These are phyloP conservation scores for Beta lomatogona DNA, from an alignment of 179 eudicot species.

Conservation along the genomic window DNA sequence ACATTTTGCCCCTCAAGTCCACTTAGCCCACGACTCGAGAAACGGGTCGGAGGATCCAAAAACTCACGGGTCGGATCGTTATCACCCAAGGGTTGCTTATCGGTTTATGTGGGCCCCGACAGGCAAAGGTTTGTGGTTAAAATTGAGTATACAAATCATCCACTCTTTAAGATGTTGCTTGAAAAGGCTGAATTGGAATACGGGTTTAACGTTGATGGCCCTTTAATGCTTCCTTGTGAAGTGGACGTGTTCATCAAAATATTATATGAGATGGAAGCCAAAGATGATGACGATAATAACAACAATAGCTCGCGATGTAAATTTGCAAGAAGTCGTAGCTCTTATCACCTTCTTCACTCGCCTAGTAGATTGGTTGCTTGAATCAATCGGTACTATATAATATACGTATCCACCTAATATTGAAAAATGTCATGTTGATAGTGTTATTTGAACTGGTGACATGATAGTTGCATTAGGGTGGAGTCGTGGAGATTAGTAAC, in stretches of 20 bases:
- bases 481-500: no score
- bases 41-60: constrained; percentile 8
- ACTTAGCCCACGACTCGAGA: background rate
- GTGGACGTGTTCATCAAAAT: constrained; percentile 43
- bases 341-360: constrained; percentile 33
- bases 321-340: constrained; percentile 24
- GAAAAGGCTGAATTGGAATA: constrained; percentile 63
- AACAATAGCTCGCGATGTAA: constrained; percentile 10
- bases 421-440: background rate
- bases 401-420: background rate
- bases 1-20: constrained; percentile 24
- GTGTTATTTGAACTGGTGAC: background rate
- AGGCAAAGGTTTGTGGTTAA: constrained; percentile 60
- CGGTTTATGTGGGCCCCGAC: constrained; percentile 62
- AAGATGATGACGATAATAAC: constrained; percentile 9
- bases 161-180: constrained; percentile 51
- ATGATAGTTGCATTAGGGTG: background rate
- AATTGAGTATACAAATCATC: constrained; percentile 45
- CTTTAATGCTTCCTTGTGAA: constrained; percentile 55
- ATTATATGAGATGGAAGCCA: constrained; percentile 47
- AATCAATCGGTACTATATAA: background rate
- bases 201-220: constrained; percentile 51
- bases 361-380: constrained; percentile 28
- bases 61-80: constrained; percentile 25
- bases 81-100: constrained; percentile 54